These are phyloP conservation scores for Nepenthes mirabilis DNA, from an alignment of 148 eudicot species.

Conservation along the genomic window DNA sequence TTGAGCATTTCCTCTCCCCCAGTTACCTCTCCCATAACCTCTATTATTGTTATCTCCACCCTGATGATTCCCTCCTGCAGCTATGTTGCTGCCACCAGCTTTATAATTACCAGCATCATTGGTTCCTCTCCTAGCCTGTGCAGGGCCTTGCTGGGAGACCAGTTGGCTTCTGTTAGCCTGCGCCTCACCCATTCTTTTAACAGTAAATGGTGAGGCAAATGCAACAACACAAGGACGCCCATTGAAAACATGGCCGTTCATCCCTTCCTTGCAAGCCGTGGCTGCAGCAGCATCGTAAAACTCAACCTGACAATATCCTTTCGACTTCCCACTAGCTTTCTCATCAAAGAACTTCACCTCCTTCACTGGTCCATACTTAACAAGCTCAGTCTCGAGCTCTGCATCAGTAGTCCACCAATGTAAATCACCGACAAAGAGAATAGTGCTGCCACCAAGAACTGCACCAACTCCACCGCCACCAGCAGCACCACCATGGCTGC, in stretches of 20 bases:
- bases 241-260: conserved; percentile 73
- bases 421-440: conserved; percentile 81
- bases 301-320: conserved; percentile 84
- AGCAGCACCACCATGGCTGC: conserved; percentile 12
- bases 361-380: conserved; percentile 68
- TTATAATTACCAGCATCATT: conserved; percentile 22
- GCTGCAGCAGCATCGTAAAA: conserved; percentile 64
- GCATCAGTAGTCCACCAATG: conserved; percentile 99
- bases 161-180: conserved; percentile 49
- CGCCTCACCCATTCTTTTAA: conserved; percentile 70
- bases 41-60: conserved; percentile 35
- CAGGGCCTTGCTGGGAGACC: conserved; percentile 19
- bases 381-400: conserved; percentile 58
- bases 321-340: conserved; percentile 77
- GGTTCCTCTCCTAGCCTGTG: conserved; percentile 41
- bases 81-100: conserved; percentile 31
- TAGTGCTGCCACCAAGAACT: conserved; percentile 36
- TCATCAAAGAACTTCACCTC: conserved; percentile 87
- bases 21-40: conserved; percentile 50
- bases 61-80: conserved; percentile 41
- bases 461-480: conserved; percentile 14
- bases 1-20: conserved; percentile 74
- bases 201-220: conserved; percentile 60
- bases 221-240: conserved; percentile 85
- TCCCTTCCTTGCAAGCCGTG: conserved; percentile 66